Conservation (phyloP, 2,329 filamentous ascomycete genomes). For the Diplodia corticola region DNA sequence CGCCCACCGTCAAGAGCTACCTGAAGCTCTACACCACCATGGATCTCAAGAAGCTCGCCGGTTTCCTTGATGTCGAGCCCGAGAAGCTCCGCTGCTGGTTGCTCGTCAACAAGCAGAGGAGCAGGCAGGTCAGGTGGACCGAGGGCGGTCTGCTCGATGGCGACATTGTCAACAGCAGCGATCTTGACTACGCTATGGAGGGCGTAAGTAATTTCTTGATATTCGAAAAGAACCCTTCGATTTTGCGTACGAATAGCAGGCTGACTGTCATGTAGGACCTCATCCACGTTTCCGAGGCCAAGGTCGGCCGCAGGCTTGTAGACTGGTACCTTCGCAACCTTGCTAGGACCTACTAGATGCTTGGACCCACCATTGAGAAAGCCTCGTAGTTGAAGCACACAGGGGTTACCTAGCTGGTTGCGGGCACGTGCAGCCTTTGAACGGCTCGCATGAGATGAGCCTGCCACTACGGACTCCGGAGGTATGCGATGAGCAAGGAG, state of each 20-base stretch:
- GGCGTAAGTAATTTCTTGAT: constrained; percentile 62
- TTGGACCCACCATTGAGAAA: neutral
- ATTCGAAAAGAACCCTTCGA: neutral
- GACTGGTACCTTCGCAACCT: constrained; percentile 99
- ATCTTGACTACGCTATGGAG: constrained; percentile 96
- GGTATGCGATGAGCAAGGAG: neutral
- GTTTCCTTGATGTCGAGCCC: constrained; percentile 95
- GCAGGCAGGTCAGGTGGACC: constrained; percentile 91
- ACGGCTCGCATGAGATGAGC: neutral
- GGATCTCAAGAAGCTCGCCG: constrained; percentile 96
- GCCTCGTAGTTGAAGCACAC: neutral
- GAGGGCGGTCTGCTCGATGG: constrained; percentile 89
- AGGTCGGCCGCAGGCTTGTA: constrained; percentile 94
- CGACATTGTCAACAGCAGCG: constrained; percentile 88
- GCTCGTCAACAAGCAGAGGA: constrained; percentile 97
- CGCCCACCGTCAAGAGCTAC: constrained; percentile 96
- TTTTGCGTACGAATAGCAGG: neutral
- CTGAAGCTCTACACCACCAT: constrained; percentile 99
- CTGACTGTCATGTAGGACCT: constrained; percentile 64
- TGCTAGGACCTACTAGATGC: constrained; percentile 79
- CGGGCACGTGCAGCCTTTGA: neutral
- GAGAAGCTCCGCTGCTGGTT: constrained; percentile 93
- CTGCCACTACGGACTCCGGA: neutral
- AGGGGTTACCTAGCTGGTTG: neutral
- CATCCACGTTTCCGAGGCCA: constrained; percentile 98